Base-by-base conservation (phyloP, 257 asterid genomes). In the Solanum rostratum region DNA sequence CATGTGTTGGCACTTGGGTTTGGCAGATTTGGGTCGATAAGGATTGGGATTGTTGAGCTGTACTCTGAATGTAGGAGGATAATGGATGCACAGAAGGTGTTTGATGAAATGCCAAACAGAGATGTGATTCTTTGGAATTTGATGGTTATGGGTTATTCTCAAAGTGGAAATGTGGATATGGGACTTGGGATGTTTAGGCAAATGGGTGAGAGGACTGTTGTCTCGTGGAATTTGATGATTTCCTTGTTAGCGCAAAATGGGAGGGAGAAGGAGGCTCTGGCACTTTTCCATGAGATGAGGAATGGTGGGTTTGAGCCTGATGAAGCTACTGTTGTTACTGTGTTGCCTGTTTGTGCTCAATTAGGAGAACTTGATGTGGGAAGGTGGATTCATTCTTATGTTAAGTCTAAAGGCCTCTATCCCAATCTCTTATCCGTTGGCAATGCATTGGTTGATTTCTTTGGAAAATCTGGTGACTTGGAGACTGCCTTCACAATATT, bases 101-200 rank as follows among this genome's bases (percentile, higher is more conserved):
- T 90, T 68, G 91, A 90, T 80, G 91, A 89, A 86, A 90, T 89
- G 89, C 54, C 45, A 45, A 37, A 87, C 4, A 86, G 89, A 85
- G 90, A 90, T 82, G 91, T 90, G 54, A 86, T 87, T 37, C 52
- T 90, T 57, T 89, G 91, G 91, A 90, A 90, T 82, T 89, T 90
- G 89, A 89, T 89, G 91, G 46, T 90, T 54, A 90, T 79, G 78
- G 93, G 93, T 69, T 88, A 87, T 85, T 87, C 86, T 57, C 54
- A 49, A 15, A 82, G 45, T 82, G 89, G 91, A 52, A 69, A 90
- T 81, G 78, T 90, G 60, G 88, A 85, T 18, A 55, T 82, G 80
- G 91, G 92, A 5, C 86, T 84, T 49, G 22, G 22, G 10, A 18
- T 90, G 78, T 90, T 90, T 83, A 90, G 86, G 74, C 81, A 85